phyloP scores from a whole-genome alignment of 108 stramenopile genomes.

The Schizochytrium sp. region DNA sequence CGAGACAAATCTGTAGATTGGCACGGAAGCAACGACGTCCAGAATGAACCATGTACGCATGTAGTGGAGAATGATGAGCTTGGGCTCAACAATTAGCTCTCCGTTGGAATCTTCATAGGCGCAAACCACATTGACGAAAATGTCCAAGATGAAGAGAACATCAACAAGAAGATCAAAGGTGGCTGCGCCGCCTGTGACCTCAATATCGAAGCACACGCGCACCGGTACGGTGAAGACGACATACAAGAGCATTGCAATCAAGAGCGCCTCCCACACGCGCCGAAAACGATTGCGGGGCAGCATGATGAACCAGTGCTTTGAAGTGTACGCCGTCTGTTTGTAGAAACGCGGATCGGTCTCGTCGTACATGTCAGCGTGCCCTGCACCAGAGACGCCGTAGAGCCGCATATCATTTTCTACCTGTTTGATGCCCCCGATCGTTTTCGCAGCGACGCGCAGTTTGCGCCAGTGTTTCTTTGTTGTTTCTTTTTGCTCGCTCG shows the following conservation, averaged over 20 bases:
- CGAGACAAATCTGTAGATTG: not conserved
- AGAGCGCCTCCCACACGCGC: not conserved
- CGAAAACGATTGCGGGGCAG: not conserved
- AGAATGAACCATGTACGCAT: not conserved
- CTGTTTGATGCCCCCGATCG: not conserved
- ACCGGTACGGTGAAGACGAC: not conserved
- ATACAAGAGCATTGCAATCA: not conserved
- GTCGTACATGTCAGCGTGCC: not conserved
- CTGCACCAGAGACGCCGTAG: not conserved
- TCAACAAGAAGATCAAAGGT: not conserved
- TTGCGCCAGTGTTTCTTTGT: not conserved
- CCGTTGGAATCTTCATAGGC: not conserved
- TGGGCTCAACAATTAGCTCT: not conserved
- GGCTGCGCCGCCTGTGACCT: not conserved
- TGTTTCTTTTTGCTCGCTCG: too few relatives aligned
- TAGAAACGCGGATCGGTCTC: not conserved
- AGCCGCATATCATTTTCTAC: not conserved
- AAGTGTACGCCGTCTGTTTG: not conserved
- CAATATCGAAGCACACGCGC: not conserved
- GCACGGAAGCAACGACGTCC: not conserved
- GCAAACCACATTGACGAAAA: not conserved
- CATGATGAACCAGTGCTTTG: not conserved
- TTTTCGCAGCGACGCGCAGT: not conserved
- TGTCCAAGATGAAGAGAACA: not conserved
- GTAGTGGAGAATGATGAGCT: not conserved